Conservation (phyloP, 2,329 filamentous ascomycete species). For the Ustilaginoidea virens region DNA sequence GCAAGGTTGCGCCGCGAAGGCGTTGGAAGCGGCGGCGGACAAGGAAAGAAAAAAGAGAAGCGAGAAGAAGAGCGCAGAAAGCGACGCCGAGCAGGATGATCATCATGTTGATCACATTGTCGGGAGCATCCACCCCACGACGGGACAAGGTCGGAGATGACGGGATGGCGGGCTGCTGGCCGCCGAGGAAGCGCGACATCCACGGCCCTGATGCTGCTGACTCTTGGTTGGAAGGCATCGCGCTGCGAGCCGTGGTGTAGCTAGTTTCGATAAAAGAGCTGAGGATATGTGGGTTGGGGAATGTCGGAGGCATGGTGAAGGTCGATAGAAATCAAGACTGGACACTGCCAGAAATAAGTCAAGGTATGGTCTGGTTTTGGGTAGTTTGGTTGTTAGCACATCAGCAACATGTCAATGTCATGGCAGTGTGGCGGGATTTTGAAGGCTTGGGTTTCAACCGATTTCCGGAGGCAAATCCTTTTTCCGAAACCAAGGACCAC, state of each 20-base stretch:
- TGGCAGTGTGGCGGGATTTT: not conserved
- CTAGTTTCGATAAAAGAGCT: conserved; percentile 1
- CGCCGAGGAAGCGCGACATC: conserved; percentile 5
- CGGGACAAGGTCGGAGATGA: conserved; percentile 5
- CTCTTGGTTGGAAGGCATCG: conserved; percentile 3
- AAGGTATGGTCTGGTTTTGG: conserved; percentile 5
- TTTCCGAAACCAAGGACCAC: too few relatives aligned
- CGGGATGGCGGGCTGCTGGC: conserved; percentile 4
- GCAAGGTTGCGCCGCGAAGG: conserved; percentile 39
- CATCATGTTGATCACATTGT: conserved; percentile 60
- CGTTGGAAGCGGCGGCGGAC: conserved; percentile 44
- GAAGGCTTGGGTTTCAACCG: too few relatives aligned
- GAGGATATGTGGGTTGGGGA: not conserved
- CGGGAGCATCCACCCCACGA: conserved; percentile 24
- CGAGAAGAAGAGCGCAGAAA: conserved; percentile 53
- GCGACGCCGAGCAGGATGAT: conserved; percentile 67
- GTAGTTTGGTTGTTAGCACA: conserved; percentile 2
- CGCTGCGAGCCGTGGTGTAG: conserved; percentile 5
- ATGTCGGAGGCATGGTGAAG: conserved; percentile 6
- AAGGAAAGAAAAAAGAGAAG: conserved; percentile 55
- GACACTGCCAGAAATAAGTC: conserved; percentile 5
- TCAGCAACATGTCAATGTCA: not conserved
- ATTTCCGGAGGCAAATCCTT: too few relatives aligned
- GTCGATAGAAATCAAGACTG: not conserved
- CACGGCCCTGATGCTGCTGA: conserved; percentile 5